A percentile compares a stretch with the other conserved stretches of the same genome.
Conservation (phyloP, 2,329 filamentous ascomycete genomes). For the Penicillium sp. region DNA sequence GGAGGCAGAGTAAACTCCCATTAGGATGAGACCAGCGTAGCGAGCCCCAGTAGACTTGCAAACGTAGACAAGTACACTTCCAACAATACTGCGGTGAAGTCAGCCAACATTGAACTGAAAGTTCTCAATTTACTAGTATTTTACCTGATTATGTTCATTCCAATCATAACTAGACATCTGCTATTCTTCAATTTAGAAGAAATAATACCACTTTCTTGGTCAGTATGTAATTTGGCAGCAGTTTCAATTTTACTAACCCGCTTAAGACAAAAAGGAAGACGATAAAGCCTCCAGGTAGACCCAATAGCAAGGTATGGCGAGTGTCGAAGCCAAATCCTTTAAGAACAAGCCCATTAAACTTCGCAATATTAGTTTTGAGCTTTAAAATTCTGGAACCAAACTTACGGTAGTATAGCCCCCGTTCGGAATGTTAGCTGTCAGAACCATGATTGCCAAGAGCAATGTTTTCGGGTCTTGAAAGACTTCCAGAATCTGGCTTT, state of each 20-base stretch:
- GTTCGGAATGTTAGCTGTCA: conserved; percentile 42
- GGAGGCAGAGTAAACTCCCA: conserved; percentile 41
- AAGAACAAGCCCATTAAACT: conserved; percentile 23
- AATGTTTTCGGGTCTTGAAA: conserved; percentile 18
- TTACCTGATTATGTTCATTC: conserved; percentile 15
- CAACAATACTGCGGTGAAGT: conserved; percentile 21
- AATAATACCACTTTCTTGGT: background rate
- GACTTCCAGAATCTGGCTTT: conserved; percentile 44
- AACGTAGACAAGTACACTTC: conserved; percentile 28
- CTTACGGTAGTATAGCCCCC: conserved; percentile 36
- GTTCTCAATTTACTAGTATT: too few species aligned
- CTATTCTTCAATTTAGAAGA: conserved; percentile 17
- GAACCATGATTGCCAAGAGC: conserved; percentile 29
- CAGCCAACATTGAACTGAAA: background rate
- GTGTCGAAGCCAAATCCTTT: conserved; percentile 20
- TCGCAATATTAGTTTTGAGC: background rate
- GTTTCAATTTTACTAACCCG: conserved; percentile 5
- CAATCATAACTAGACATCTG: conserved; percentile 22
- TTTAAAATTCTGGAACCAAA: conserved; percentile 4
- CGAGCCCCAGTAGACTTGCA: conserved; percentile 19
- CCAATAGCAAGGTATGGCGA: conserved; percentile 20
- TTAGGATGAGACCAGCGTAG: conserved; percentile 28
- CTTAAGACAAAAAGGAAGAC: conserved; percentile 17
- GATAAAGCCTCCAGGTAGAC: conserved; percentile 17
- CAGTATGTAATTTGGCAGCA: background rate